Evolutionary conservation across 2,329 filamentous ascomycete species (phyloP).

Genomic region (Teratosphaeriaceae sp.): DNA sequence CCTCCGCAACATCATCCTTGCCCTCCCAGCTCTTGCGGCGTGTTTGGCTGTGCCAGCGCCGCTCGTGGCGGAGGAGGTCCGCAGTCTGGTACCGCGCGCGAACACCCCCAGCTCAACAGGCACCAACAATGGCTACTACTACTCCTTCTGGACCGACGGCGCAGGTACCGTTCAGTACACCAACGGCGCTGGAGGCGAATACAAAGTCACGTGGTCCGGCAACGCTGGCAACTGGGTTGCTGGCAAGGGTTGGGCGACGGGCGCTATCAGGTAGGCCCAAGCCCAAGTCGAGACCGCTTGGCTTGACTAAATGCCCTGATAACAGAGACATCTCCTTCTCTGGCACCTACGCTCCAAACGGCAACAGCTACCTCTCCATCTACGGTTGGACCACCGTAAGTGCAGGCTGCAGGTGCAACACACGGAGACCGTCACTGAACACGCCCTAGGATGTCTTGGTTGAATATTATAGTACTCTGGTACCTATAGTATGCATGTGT

Average conservation of each 20-base stretch:
- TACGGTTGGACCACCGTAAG: constrained; percentile 52
- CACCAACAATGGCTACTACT: neutral
- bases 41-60: neutral
- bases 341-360: constrained; percentile 39
- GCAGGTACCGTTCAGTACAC: neutral
- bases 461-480: constrained; percentile 55
- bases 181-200: constrained; percentile 3
- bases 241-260: constrained; percentile 15
- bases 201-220: neutral
- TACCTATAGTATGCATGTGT: too few species aligned
- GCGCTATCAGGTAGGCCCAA: constrained; percentile 22
- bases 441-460: too few species aligned
- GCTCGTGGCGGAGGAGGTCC: neutral
- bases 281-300: too few species aligned
- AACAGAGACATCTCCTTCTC: constrained; percentile 42
- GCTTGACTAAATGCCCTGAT: too few species aligned
- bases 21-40: neutral
- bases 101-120: neutral
- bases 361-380: constrained; percentile 49
- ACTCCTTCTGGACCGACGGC: neutral
- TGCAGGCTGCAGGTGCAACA: too few species aligned
- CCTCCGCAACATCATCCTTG: neutral
- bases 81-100: neutral
- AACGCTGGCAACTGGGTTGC: constrained; percentile 11
- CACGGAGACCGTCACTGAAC: too few species aligned